Evolutionary conservation across 331 rosid genomes (phyloP), one percentile per base, ranked within the genome.

Genomic region (Erythrophleum ivorense): DNA sequence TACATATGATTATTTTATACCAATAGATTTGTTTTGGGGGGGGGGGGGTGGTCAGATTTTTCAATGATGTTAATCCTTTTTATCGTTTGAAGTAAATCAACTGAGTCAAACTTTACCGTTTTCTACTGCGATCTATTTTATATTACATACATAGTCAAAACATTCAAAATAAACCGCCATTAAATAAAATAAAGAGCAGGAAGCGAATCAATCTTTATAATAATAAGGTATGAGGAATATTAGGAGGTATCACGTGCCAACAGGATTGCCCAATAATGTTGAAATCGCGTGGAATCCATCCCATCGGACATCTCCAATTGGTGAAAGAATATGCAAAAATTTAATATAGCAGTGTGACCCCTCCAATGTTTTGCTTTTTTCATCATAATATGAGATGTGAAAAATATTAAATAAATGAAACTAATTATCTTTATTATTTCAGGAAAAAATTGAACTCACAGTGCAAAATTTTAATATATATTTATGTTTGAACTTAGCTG

Each of bases 221-320:
- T 9, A 24, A 24, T 29, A 31, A 55, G 2, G 18, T 31, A 11
- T 4, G 68, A 8, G 68, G 74, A 45, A 69, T 11, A 69, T 1
- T 2, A 19, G 53, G n/a, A 19, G 53, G n/a, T 34, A 77, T 77
- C 80, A 76, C 53, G 49, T 34, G 64, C 49, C 65, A 48, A 46
- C 45, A 46, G 49, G 46, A 38, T 31, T 49, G 73, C 5, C 53
- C 11, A 16, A 12, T 33, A 53, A 48, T 15, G 64, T 49, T 34
- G 74, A 34, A 19, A 40, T 59, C 40, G 73, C 36, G 64, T 64
- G 81, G 80, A 71, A 55, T 48, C 73, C 64, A 48, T 48, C 69
- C 34, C 14, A 43, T 4, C 1, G 11, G 9, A 7, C 24, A 6
- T 38, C 49, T 14, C 71, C 49, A 18, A 15, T 43, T 57, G 7